phyloP scores from a whole-genome alignment of 176 grass and related monocot genomes.

The Eragrostis curvula region DNA sequence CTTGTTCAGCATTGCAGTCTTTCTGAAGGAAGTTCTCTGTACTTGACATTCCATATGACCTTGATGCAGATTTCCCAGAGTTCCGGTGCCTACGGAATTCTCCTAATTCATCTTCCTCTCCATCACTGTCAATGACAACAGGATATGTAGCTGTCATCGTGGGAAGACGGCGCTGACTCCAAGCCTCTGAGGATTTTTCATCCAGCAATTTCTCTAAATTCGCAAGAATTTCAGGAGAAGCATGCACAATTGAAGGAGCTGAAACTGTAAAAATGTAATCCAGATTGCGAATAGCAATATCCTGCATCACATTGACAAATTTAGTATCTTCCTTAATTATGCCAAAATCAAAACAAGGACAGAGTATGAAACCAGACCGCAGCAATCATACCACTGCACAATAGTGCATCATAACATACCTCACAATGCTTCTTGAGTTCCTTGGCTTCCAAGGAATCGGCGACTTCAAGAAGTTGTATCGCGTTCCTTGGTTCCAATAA shows the following conservation, averaged over 20 bases:
- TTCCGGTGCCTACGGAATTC: conserved; percentile 55
- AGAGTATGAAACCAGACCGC: conserved; percentile 20
- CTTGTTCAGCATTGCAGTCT: conserved; percentile 67
- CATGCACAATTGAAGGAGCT: conserved; percentile 72
- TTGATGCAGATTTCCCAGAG: conserved; percentile 48
- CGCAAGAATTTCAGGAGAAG: conserved; percentile 79
- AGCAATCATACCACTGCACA: conserved; percentile 22
- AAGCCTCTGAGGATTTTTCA: conserved; percentile 74
- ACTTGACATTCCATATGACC: conserved; percentile 62
- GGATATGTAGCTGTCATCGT: conserved; percentile 91
- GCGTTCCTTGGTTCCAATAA: conserved; percentile 89
- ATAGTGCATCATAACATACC: conserved; percentile 50
- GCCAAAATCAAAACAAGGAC: background rate
- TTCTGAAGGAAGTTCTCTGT: conserved; percentile 66
- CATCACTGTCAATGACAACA: conserved; percentile 77
- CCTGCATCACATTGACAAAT: conserved; percentile 58
- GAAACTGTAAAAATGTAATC: conserved; percentile 93
- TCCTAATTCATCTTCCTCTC: conserved; percentile 63
- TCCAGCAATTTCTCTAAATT: conserved; percentile 84
- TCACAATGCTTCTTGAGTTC: conserved; percentile 90
- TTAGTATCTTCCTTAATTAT: conserved; percentile 25
- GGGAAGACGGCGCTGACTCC: conserved; percentile 88
- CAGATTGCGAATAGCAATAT: conserved; percentile 88
- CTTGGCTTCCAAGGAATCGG: conserved; percentile 89
- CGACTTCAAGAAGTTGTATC: conserved; percentile 94